phyloP scores from a whole-genome alignment of 2,329 filamentous ascomycete genomes.

The Ophiostoma tasmaniense region DNA sequence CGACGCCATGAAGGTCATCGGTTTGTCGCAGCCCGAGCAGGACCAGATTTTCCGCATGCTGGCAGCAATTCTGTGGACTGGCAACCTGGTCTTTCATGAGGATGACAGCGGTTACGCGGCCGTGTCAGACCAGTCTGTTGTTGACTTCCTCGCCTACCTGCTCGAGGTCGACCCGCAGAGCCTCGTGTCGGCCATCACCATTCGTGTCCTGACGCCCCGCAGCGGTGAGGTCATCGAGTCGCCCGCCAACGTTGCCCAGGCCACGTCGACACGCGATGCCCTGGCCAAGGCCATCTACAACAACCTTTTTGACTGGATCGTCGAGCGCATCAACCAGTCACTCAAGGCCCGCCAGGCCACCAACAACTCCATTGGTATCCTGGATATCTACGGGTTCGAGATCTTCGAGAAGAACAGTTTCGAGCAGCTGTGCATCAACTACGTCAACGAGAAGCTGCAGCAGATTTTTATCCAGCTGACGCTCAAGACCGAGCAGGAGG shows the following conservation, averaged over 20 bases:
- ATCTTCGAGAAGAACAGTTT: conserved; percentile 99
- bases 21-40: conserved; percentile 77
- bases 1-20: conserved; percentile 91
- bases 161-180: conserved; percentile 76
- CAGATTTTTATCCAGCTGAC: conserved; percentile 99
- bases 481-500: conserved; percentile 92
- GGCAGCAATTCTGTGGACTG: conserved; percentile 83
- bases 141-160: conserved; percentile 90
- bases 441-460: conserved; percentile 97
- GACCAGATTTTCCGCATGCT: conserved; percentile 96
- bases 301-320: conserved; percentile 98
- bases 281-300: conserved; percentile 93
- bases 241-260: conserved; percentile 81
- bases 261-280: conserved; percentile 78
- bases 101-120: conserved; percentile 82
- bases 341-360: conserved; percentile 68
- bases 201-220: conserved; percentile 68
- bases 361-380: conserved; percentile 82
- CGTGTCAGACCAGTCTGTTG: conserved; percentile 80
- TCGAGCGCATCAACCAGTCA: conserved; percentile 81
- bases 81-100: conserved; percentile 85
- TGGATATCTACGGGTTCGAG: conserved; percentile 98
- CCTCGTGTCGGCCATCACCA: conserved; percentile 79
- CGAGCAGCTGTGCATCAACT: conserved; percentile 98
- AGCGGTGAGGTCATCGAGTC: conserved; percentile 60